These are phyloP conservation scores for Aspergillus saccharolyticus DNA, from an alignment of 495 filamentous ascomycete genomes.

Conservation along the genomic window DNA sequence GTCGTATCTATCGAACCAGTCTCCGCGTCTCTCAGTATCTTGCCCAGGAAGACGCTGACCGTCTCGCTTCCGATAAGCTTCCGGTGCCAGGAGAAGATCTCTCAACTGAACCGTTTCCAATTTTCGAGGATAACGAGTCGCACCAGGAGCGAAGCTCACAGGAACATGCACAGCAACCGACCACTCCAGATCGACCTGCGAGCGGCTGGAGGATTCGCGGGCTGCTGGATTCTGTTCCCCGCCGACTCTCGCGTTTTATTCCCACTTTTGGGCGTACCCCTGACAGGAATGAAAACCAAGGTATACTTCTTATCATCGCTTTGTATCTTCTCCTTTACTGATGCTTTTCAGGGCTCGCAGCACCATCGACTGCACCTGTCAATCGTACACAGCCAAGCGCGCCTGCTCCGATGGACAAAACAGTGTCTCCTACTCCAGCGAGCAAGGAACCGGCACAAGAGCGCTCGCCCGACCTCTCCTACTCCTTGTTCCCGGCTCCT, in stretches of 20 bases:
- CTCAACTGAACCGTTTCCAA: not conserved
- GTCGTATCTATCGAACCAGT: slow-evolving; percentile 30
- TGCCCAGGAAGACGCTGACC: slow-evolving; percentile 24
- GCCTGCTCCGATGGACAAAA: not conserved
- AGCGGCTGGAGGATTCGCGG: slow-evolving; percentile 25
- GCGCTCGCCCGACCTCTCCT: slow-evolving; percentile 16
- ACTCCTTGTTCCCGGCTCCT: slow-evolving; percentile 22
- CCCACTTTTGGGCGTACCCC: slow-evolving; percentile 17
- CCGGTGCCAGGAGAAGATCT: not conserved
- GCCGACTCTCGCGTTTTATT: slow-evolving; percentile 21
- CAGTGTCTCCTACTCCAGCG: slow-evolving; percentile 8
- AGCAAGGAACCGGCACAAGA: slow-evolving; percentile 17
- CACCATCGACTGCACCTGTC: slow-evolving; percentile 19
- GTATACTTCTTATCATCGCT: slow-evolving; percentile 9
- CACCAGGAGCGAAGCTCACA: not conserved
- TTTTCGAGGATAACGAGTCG: not conserved
- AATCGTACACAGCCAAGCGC: slow-evolving; percentile 8
- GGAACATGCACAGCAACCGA: slow-evolving; percentile 8
- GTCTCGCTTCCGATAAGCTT: slow-evolving; percentile 10
- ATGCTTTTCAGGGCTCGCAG: slow-evolving; percentile 5
- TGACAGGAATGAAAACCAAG: slow-evolving; percentile 7
- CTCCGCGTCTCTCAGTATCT: slow-evolving; percentile 35
- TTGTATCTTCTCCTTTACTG: not conserved
- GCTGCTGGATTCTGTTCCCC: slow-evolving; percentile 23
- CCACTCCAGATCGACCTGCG: slow-evolving; percentile 18